Base-by-base conservation (phyloP, 805 yeast species). In the Candida silvicultrix region DNA sequence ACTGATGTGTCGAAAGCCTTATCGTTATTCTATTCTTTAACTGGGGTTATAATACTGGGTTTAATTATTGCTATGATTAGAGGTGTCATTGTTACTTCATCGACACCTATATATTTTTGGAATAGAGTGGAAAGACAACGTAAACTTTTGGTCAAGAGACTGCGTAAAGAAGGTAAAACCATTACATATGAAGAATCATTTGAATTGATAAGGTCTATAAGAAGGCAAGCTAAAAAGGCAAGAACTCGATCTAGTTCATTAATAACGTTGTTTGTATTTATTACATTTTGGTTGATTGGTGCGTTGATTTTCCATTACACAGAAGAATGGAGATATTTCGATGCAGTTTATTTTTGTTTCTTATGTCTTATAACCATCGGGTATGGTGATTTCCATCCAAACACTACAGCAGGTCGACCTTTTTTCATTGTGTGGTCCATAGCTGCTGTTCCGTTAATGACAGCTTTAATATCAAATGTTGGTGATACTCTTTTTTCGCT, bases 361-460 rank as follows among this genome's bases (percentile, higher is more conserved):
- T 65, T 85, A 36, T 81, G 92, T 56, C 73, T 89, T 44, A 65
- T 88, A 7, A 86, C 96, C 0, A 84, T 89, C 46, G 96, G 96
- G 1, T 88, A 85, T 63, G 97, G 96, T 28, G 89, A 83, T 57
- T 80, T 69, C 53, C 70, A 79, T 1, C 95, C 96, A 1, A 46
- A 42, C 2, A 64, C 81, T 0, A 65, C 81, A 1, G 82, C 85
- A 6, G 95, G 95, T 1, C 66, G 84, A 38, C 75, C 83, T 1
- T 78, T 88, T 53, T 89, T 89, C 55, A 79, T 86, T 8, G 64
- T 80, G 10, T 89, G 96, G 96, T 84, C 89, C 0, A 60, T 89
- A 19, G 68, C 80, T 7, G 95, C 96, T 0, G 83, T 89, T 20
- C 97, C 97, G 1, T 69, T 88, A 43, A 88, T 89, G 95, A 85